A percentile compares a stretch with the other conserved stretches of the same genome.
phyloP scores from a whole-genome alignment of 306 rosid species.

The Spatholobus suberectus region DNA sequence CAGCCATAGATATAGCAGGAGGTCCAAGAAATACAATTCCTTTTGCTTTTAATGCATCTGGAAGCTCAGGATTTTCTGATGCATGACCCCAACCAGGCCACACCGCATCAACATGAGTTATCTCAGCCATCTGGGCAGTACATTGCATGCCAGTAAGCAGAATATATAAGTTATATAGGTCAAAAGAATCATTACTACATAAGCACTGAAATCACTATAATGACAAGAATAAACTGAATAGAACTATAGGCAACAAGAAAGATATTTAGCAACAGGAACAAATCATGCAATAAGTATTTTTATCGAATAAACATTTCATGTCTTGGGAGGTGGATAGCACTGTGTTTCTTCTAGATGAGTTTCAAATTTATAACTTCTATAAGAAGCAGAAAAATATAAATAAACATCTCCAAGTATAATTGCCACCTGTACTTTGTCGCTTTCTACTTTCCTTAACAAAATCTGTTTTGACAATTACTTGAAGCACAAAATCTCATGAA shows the following conservation, averaged over 20 bases:
- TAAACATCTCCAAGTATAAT: not conserved
- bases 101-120: constrained; percentile 95
- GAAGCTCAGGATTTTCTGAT: constrained; percentile 97
- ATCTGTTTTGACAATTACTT: not conserved
- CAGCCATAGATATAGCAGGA: constrained; percentile 92
- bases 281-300: not conserved
- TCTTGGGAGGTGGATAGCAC: not conserved
- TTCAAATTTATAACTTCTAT: not conserved
- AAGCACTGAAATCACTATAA: constrained; percentile 24
- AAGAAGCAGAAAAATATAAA: not conserved
- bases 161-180: constrained; percentile 13
- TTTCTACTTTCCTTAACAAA: constrained; percentile 27
- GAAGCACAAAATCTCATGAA: constrained; percentile 29
- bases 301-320: constrained; percentile 26
- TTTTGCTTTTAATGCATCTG: constrained; percentile 89
- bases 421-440: not conserved
- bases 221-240: constrained; percentile 12
- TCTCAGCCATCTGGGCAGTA: constrained; percentile 85
- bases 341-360: not conserved
- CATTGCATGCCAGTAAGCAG: constrained; percentile 33
- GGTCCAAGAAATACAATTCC: constrained; percentile 98
- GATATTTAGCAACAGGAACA: constrained; percentile 22
- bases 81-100: constrained; percentile 99
- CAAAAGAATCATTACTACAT: constrained; percentile 23
- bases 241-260: constrained; percentile 35